Evolutionary conservation across 2,329 filamentous ascomycete species (phyloP), one percentile per base, ranked within the genome.

Genomic region (Aureobasidium sp.): DNA sequence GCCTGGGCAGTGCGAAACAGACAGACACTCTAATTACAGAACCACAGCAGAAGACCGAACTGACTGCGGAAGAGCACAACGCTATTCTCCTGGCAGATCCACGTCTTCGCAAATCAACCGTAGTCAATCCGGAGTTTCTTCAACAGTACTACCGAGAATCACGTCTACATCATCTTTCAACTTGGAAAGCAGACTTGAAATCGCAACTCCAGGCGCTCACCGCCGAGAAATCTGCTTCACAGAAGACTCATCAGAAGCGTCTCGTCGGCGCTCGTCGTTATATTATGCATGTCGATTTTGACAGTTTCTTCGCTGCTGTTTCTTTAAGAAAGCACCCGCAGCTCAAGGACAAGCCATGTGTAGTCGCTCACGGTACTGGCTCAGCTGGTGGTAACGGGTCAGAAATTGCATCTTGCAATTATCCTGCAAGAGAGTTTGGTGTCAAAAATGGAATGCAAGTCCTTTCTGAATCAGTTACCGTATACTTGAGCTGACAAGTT

Each of bases 331-430:
- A 86, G 60, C 81, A 86, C 27, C 91, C 93, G 0, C 85, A 95
- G 22, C 87, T 84, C 64, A 78, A 81, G 42, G 86, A 89, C 56
- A 93, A 91, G 70, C 94, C 95, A 0, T 86, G 88, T 2, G 94
- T 90, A 0, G 89, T 99, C 37, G 93, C 94, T 4, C 94, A 99
- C 70, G 89, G 93, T 5, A 83, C 82, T 48, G 93, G 93, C 0
- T 85, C 84, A 27, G 55, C 25, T 36, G 53, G 53, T 29, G 53
- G 53, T 5, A 57, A 57, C 12, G 91, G 90, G 0, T 96, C 93
- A 0, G 94, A 99, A 71, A 97, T 99, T 69, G 94, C 94, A 25
- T 97, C 92, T 66, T 99, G 94, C 76, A 99, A 99, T 70, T 99
- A 99, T 71, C 86, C 88, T 22, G 94, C 95, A 7, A 85, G 94